phyloP scores from a whole-genome alignment of 2,329 filamentous ascomycete genomes.

The Colletotrichum viniferum region DNA sequence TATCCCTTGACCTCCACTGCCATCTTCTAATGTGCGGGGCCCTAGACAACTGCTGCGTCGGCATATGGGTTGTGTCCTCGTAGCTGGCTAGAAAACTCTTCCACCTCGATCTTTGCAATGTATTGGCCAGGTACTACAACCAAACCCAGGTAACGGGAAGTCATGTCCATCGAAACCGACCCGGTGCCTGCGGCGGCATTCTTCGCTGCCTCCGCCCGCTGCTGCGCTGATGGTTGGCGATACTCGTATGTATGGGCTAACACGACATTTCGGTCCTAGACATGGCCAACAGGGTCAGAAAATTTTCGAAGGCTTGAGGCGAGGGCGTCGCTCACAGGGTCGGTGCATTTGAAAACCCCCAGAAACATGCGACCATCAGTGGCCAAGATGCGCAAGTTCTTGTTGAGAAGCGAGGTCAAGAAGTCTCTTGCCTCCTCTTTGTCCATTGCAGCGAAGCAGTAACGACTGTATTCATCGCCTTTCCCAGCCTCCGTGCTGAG shows the following conservation, averaged over 20 bases:
- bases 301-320: not conserved
- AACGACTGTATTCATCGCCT: not conserved
- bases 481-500: not conserved
- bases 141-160: slow-evolving; percentile 83
- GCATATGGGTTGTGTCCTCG: slow-evolving; percentile 22
- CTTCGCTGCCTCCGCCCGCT: slow-evolving; percentile 41
- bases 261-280: slow-evolving; percentile 85
- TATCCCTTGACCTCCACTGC: not conserved
- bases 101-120: slow-evolving; percentile 86
- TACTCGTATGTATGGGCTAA: slow-evolving; percentile 89
- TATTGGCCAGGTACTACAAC: slow-evolving; percentile 88
- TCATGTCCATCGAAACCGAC: slow-evolving; percentile 71
- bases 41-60: not conserved
- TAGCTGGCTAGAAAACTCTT: slow-evolving; percentile 70
- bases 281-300: not conserved
- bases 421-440: slow-evolving; percentile 59
- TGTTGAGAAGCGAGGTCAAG: slow-evolving; percentile 73
- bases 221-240: slow-evolving; percentile 68
- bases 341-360: slow-evolving; percentile 92
- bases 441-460: slow-evolving; percentile 40
- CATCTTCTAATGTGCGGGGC: not conserved
- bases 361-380: slow-evolving; percentile 88
- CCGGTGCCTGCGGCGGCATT: slow-evolving; percentile 36
- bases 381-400: slow-evolving; percentile 78
- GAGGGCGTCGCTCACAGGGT: slow-evolving; percentile 55